These are phyloP conservation scores for Penicillium sp. DNA, from an alignment of 2,329 filamentous ascomycete species.

Conservation along the genomic window DNA sequence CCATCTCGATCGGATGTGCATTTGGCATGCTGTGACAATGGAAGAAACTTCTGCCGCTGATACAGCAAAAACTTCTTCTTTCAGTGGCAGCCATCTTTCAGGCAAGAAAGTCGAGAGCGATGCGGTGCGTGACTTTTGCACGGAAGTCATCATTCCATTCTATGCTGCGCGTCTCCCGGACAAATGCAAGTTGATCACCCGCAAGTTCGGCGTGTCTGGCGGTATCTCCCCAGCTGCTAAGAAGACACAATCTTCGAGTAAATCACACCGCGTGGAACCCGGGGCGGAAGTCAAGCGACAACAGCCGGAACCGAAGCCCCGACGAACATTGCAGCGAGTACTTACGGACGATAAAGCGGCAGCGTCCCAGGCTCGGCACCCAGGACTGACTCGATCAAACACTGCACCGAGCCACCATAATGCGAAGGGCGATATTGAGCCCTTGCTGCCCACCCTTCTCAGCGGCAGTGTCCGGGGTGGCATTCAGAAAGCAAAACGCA, in stretches of 20 bases:
- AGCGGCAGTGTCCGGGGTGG: constrained; percentile 41
- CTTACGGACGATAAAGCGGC: constrained; percentile 44
- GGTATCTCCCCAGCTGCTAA: constrained; percentile 37
- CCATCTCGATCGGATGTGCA: constrained; percentile 49
- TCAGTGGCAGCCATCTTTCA: constrained; percentile 27
- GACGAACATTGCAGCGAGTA: constrained; percentile 46
- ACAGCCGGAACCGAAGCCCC: constrained; percentile 25
- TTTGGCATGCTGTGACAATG: constrained; percentile 49
- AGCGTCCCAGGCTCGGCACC: constrained; percentile 33
- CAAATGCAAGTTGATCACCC: constrained; percentile 46
- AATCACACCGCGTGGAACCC: constrained; percentile 28
- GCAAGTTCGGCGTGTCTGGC: constrained; percentile 47
- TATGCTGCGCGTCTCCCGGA: constrained; percentile 49
- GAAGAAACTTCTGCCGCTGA: constrained; percentile 35
- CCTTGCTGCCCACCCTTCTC: constrained; percentile 32
- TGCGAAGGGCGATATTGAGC: constrained; percentile 43
- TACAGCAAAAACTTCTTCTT: constrained; percentile 24
- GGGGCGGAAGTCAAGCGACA: constrained; percentile 33
- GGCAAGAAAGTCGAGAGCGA: constrained; percentile 42
- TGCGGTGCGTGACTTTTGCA: constrained; percentile 50
- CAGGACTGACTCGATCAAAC: constrained; percentile 42
- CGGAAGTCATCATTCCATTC: constrained; percentile 50
- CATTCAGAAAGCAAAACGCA: constrained; percentile 45
- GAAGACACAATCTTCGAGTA: constrained; percentile 30
- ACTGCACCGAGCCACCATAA: constrained; percentile 42